Percentiles rank a stretch among this genome's conserved stretches.
Conservation (phyloP, 2,329 filamentous ascomycete genomes). For the Arachnopeziza araneosa region DNA sequence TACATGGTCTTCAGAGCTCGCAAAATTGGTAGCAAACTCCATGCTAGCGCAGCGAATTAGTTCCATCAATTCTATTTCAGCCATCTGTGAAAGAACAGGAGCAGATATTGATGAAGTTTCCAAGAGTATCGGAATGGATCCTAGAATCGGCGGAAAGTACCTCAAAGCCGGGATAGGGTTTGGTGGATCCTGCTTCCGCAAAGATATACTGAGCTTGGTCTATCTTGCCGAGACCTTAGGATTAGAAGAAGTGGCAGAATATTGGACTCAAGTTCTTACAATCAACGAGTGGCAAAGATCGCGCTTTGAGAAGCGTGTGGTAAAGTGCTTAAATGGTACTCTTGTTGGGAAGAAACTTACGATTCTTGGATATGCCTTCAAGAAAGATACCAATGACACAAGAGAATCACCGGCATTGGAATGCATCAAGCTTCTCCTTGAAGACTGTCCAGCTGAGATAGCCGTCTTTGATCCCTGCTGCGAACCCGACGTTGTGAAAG, state of each 20-base stretch:
- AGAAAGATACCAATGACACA: constrained; percentile 73
- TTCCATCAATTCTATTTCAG: constrained; percentile 76
- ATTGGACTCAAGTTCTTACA: constrained; percentile 68
- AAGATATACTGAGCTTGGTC: constrained; percentile 68
- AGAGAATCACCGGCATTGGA: constrained; percentile 65
- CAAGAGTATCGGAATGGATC: constrained; percentile 61
- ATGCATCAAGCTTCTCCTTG: constrained; percentile 59
- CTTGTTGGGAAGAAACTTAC: constrained; percentile 65
- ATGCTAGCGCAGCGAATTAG: constrained; percentile 76
- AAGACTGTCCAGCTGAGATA: constrained; percentile 58
- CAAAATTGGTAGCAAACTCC: constrained; percentile 74
- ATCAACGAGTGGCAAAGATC: constrained; percentile 73
- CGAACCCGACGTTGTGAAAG: constrained; percentile 33
- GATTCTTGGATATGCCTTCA: constrained; percentile 72
- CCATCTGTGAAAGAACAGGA: constrained; percentile 70
- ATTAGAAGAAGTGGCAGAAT: constrained; percentile 65
- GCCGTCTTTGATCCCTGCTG: constrained; percentile 61
- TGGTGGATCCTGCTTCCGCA: constrained; percentile 76
- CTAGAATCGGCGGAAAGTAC: constrained; percentile 66
- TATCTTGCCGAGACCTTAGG: constrained; percentile 68
- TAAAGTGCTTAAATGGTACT: constrained; percentile 63
- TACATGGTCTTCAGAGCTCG: constrained; percentile 71
- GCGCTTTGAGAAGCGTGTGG: constrained; percentile 61
- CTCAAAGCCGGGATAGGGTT: constrained; percentile 72
- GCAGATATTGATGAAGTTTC: constrained; percentile 72